Conservation (phyloP, 148 eudicot species). For the Dianthus caryophyllus region DNA sequence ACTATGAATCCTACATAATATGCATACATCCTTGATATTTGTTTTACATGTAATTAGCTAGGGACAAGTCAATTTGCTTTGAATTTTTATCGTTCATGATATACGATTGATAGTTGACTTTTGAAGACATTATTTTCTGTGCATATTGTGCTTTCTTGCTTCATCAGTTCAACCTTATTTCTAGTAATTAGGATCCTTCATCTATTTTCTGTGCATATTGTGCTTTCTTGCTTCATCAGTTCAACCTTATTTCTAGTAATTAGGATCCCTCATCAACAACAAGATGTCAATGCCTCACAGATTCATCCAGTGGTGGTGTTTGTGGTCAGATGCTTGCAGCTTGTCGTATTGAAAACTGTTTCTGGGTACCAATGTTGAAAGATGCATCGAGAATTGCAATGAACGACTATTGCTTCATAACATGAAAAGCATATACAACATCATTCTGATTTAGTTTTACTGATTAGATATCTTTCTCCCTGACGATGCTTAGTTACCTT, state of each 20-base stretch:
- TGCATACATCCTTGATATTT: not conserved
- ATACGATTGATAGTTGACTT: not conserved
- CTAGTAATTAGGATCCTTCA: not conserved
- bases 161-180: not conserved
- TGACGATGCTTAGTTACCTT: slow-evolving; percentile 6
- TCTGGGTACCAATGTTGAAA: not conserved
- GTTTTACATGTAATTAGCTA: not conserved
- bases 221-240: not conserved
- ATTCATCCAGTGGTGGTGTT: not conserved
- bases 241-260: not conserved
- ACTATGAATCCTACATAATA: not conserved
- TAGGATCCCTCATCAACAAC: not conserved
- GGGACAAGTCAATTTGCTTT: not conserved
- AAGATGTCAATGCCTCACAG: not conserved
- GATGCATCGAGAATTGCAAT: not conserved
- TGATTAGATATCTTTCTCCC: not conserved
- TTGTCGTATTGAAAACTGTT: not conserved
- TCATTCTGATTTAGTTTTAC: not conserved
- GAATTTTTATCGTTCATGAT: not conserved
- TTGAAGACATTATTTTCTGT: not conserved
- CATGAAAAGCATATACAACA: not conserved
- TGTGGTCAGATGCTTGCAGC: not conserved
- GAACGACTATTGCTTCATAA: not conserved
- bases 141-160: not conserved
- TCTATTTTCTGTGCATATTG: not conserved